Evolutionary conservation across 2,329 filamentous ascomycete genomes (phyloP), one percentile per base, ranked within the genome.

Genomic region (Aspergillus persii): DNA sequence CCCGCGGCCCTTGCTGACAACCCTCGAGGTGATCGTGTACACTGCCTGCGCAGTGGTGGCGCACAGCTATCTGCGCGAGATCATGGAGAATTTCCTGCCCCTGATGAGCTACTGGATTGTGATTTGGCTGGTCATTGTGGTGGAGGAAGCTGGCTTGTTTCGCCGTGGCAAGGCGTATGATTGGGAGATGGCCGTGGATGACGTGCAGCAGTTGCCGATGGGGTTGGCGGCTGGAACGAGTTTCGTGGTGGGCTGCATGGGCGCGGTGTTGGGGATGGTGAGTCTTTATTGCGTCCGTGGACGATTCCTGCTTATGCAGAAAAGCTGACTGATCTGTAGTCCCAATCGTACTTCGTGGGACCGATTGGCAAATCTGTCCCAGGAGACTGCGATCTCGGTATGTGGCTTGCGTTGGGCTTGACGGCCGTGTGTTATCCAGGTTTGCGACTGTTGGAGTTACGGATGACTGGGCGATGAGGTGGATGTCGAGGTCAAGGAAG

Each of bases 91-190:
- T 52, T 80, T 80, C 58, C 67, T 80, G 27, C 74, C 77, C 11
- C 61, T 80, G 11, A 79, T 80, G 68, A 74, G 75, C 15, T 80
- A 80, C 62, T 80, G 77, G 77, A 67, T 77, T 5, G 69, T 69
- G 26, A 71, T 74, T 18, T 79, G 73, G 69, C 58, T 79, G 30
- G 69, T 70, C 44, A 75, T 80, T 46, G 68, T 74, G 2, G 29
- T 79, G 0, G 69, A 78, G 60, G 78, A 80, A 61, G 70, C 77
- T 39, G 23, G 76, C 15, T 62, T 80, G 4, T 80, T 80, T 64
- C 74, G 73, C 9, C 63, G 74, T 18, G 62, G 63, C 5, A 63
- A 62, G 26, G 67, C 65, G 1, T 77, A 73, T 61, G 72, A 77
- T 58, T 78, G 77, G 76, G 59, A 69, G 8, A 63, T 66, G 18